Evolutionary conservation across 2,329 filamentous ascomycete species (phyloP).

Genomic region (Fusarium mundagurra): DNA sequence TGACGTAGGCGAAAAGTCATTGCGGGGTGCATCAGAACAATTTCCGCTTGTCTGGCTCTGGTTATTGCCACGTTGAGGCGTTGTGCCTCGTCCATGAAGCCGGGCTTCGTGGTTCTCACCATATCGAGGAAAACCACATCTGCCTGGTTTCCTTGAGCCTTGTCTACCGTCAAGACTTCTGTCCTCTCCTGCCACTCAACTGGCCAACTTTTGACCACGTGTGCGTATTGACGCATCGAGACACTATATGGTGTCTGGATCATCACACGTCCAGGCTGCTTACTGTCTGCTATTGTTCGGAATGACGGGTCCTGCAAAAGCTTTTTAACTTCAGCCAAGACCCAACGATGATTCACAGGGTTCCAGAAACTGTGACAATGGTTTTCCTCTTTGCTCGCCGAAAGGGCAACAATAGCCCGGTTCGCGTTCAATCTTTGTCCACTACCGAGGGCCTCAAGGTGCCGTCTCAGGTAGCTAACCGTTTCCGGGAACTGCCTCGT

Average conservation of each 20-base stretch:
- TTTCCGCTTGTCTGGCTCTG: conserved; percentile 55
- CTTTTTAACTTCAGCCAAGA: conserved; percentile 46
- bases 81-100: conserved; percentile 56
- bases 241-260: conserved; percentile 57
- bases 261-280: conserved; percentile 51
- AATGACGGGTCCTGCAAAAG: conserved; percentile 49
- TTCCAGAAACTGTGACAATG: conserved; percentile 54
- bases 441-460: conserved; percentile 43
- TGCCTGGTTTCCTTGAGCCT: conserved; percentile 58
- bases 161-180: conserved; percentile 56
- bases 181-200: conserved; percentile 45
- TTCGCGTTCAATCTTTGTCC: conserved; percentile 45
- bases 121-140: conserved; percentile 60
- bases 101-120: conserved; percentile 51
- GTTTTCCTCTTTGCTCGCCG: conserved; percentile 40
- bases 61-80: conserved; percentile 59
- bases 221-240: conserved; percentile 49
- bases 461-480: conserved; percentile 42
- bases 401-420: conserved; percentile 49
- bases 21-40: conserved; percentile 55
- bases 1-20: conserved; percentile 44
- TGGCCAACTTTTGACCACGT: conserved; percentile 43
- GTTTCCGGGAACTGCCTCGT: conserved; percentile 41
- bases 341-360: conserved; percentile 50
- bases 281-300: conserved; percentile 37